Evolutionary conservation across 2,329 filamentous ascomycete genomes (phyloP).

Genomic region (Claviceps spartinae): DNA sequence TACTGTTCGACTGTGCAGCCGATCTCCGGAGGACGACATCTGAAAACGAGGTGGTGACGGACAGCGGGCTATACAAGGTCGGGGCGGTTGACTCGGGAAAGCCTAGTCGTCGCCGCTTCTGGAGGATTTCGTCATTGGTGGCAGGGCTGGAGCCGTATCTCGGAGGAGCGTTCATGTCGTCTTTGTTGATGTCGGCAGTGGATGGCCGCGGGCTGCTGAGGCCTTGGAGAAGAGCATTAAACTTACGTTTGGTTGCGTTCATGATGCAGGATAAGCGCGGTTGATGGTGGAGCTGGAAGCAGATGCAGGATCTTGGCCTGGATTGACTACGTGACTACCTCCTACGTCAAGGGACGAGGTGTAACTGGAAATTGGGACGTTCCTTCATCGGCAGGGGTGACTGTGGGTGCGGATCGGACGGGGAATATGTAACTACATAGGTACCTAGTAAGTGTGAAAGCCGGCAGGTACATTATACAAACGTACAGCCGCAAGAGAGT

Average conservation of each 20-base stretch:
- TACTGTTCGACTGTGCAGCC: conserved; percentile 5
- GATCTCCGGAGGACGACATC: conserved; percentile 3
- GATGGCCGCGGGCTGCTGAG: conserved; percentile 33
- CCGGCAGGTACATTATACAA: not conserved
- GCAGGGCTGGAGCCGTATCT: conserved; percentile 8
- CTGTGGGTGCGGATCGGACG: not conserved
- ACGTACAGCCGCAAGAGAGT: too few relatives aligned
- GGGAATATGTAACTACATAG: too few relatives aligned
- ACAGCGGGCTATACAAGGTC: conserved; percentile 10
- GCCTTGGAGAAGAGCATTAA: conserved; percentile 60
- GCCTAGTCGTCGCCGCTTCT: conserved; percentile 40
- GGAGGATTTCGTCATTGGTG: conserved; percentile 28
- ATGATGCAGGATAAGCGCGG: conserved; percentile 26
- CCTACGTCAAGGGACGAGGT: not conserved
- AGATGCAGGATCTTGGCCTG: not conserved
- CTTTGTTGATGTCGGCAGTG: conserved; percentile 5
- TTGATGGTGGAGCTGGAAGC: not conserved
- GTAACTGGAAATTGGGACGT: conserved; percentile 1
- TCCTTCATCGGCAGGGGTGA: not conserved
- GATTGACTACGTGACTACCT: not conserved
- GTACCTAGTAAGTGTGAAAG: not conserved
- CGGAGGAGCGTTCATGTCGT: conserved; percentile 11
- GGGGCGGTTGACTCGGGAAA: conserved; percentile 27
- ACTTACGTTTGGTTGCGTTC: conserved; percentile 73
- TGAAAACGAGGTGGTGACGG: conserved; percentile 10